Base-by-base conservation (phyloP, 1,139 yeast species). In the Hyphopichia buzzinii region DNA sequence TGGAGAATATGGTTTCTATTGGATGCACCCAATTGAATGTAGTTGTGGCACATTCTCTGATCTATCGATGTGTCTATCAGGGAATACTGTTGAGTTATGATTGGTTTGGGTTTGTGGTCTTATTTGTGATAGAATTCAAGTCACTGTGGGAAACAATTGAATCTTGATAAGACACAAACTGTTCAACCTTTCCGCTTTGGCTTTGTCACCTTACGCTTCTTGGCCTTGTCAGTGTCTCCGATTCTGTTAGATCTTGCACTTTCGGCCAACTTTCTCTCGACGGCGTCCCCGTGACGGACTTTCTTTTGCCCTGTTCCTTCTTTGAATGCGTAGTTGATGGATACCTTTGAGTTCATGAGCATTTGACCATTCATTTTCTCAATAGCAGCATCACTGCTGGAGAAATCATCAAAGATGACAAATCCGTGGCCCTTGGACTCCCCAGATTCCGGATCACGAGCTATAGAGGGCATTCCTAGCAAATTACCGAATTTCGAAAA, bases 221-320 rank as follows among this genome's bases (percentile, higher is more conserved):
- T 29, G 8, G 19, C 12, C 11, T 21, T 17, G 7, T 25, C 14
- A 6, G 6, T 8, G 13, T 5, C 13, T 11, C 10, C 13, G 14
- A 7, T n/a, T 21, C 60, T 55, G 43, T 72, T 66, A 36, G 53
- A 52, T 46, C 63, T 64, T 3, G 94, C 95, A 52, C 79, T 83
- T 33, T 71, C 74, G 13, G 94, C 92, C 41, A 90, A 66, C 34
- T 75, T 46, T 47, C 97, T 68, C 52, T 90, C 97, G 0, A 79
- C 79, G 21, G 72, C 72, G 48, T 84, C 94, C n/a, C 97, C 97
- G 50, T 88, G 95, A 32, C 77, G 72, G 8, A 61, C 64, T 34
- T 68, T 71, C 37, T 72, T 77, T 35, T 70, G 7, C 39, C 42
- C 12, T 13, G 75, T 70, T 41, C 77, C 79, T 46, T 76, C 80